These are phyloP conservation scores for Crotalaria pallida DNA, from an alignment of 306 rosid species.

Conservation along the genomic window DNA sequence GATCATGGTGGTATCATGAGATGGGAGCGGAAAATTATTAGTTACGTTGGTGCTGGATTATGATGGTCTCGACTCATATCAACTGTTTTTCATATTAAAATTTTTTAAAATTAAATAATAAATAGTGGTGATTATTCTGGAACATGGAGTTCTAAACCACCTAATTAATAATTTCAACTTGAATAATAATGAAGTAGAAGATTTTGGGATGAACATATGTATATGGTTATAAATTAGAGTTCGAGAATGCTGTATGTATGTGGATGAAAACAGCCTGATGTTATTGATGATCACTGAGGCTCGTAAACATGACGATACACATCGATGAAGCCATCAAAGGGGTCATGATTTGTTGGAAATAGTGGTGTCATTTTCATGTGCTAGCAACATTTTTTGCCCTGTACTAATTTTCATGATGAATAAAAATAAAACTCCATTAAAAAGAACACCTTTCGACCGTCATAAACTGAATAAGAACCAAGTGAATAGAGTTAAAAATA, in stretches of 20 bases:
- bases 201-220: neutral
- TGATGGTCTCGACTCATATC: too few species aligned
- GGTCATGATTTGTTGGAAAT: neutral
- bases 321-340: neutral
- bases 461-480: neutral
- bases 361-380: constrained; percentile 17
- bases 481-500: neutral
- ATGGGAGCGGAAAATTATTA: too few species aligned
- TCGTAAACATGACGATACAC: neutral
- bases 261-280: neutral
- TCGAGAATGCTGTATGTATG: constrained; percentile 2
- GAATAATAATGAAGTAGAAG: neutral
- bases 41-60: too few species aligned
- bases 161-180: neutral
- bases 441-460: neutral
- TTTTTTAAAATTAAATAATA: too few species aligned
- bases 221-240: neutral
- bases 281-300: neutral
- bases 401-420: neutral
- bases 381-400: neutral
- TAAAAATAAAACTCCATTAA: neutral
- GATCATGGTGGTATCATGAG: too few species aligned
- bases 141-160: too few species aligned
- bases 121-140: too few species aligned
- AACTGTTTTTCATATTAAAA: too few species aligned